A percentile compares a stretch with the other conserved stretches of the same genome.
phyloP scores from a whole-genome alignment of 1,284 basidiomycete species.

The Puccinia horiana region DNA sequence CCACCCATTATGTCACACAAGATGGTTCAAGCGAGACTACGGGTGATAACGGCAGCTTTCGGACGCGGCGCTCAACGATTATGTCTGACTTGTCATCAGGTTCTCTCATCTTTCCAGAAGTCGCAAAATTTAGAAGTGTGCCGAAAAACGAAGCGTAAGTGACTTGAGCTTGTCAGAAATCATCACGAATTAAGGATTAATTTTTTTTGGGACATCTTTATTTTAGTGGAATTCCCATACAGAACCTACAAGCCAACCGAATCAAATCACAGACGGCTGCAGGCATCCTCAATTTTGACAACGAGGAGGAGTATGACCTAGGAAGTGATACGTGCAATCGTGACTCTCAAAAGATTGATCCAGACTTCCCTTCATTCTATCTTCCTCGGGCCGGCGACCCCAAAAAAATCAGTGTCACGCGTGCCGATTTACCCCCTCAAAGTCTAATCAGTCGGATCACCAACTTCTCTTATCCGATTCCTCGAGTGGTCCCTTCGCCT shows the following conservation, averaged over 20 bases:
- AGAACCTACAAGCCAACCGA: constrained; percentile 30
- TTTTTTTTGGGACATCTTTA: not conserved
- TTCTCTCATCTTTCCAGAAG: constrained; percentile 38
- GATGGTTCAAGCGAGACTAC: not conserved
- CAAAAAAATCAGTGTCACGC: constrained; percentile 10
- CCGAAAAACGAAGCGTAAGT: constrained; percentile 28
- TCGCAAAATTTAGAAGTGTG: constrained; percentile 24
- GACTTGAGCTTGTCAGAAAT: not conserved
- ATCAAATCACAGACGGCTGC: constrained; percentile 22
- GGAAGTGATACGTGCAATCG: constrained; percentile 2
- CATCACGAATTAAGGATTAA: too few relatives aligned
- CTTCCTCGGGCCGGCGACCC: constrained; percentile 30
- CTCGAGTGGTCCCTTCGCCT: constrained; percentile 12
- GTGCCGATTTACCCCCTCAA: not conserved
- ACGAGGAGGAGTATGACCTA: not conserved
- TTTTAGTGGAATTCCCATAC: constrained; percentile 35
- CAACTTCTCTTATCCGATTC: constrained; percentile 24
- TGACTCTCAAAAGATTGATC: constrained; percentile 5
- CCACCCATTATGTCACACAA: not conserved
- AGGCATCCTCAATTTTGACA: not conserved
- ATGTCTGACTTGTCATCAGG: not conserved
- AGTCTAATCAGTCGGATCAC: constrained; percentile 1
- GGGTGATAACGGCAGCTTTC: constrained; percentile 13
- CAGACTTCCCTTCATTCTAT: constrained; percentile 29
- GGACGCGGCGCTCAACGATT: not conserved